Conservation (phyloP, 257 asterid species). For the Coffea eugenioides region DNA sequence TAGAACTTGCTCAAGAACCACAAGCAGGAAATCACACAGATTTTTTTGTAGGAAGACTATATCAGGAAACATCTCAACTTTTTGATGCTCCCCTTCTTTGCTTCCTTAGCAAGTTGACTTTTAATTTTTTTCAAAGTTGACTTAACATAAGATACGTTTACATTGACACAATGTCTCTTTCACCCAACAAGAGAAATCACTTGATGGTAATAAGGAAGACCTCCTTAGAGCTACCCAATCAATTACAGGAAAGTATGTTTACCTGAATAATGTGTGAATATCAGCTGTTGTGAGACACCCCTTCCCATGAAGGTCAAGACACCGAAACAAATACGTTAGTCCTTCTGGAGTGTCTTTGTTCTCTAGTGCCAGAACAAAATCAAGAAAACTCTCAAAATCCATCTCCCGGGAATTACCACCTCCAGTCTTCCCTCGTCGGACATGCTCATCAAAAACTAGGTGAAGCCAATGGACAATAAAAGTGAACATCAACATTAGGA, state of each 20-base stretch:
- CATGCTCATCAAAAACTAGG: slow-evolving; percentile 94
- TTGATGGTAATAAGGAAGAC: slow-evolving; percentile 1
- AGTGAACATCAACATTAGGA: not conserved
- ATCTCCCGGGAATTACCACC: slow-evolving; percentile 89
- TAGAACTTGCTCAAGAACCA: slow-evolving; percentile 47
- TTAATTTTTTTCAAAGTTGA: slow-evolving; percentile 3
- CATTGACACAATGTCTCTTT: not conserved
- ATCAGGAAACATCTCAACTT: slow-evolving; percentile 52
- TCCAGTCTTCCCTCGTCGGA: slow-evolving; percentile 88
- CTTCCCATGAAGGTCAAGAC: slow-evolving; percentile 92
- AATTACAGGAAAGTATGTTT: slow-evolving; percentile 6
- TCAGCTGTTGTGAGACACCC: slow-evolving; percentile 95
- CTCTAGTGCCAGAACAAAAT: slow-evolving; percentile 91
- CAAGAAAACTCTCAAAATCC: slow-evolving; percentile 96
- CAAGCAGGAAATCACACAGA: slow-evolving; percentile 69
- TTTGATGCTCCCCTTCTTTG: slow-evolving; percentile 47
- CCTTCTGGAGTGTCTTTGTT: slow-evolving; percentile 98
- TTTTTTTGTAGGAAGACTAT: slow-evolving; percentile 47
- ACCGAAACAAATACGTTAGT: slow-evolving; percentile 79
- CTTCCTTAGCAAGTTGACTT: slow-evolving; percentile 37
- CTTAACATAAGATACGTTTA: not conserved
- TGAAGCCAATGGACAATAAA: slow-evolving; percentile 2
- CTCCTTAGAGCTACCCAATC: not conserved
- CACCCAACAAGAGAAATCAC: not conserved
- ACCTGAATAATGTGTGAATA: slow-evolving; percentile 94